Evolutionary conservation across 768 basidiomycete genomes (phyloP), one percentile per base, ranked within the genome.

Genomic region (Kwoniella shandongensis): DNA sequence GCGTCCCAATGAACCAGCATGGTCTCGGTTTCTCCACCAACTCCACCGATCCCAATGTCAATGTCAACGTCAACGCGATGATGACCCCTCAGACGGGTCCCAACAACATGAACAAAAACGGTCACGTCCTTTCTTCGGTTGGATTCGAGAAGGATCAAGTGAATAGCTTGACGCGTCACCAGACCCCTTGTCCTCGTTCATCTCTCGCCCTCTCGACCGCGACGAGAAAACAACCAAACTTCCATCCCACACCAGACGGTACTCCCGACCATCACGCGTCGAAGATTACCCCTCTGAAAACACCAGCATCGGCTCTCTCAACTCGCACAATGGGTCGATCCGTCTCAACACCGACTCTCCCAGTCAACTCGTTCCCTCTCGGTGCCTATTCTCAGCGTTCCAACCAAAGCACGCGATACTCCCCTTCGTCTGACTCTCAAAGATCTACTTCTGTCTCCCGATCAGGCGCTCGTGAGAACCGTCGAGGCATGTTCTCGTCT

Each of bases 291-390:
- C 54, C 36, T 3, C 26, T 51, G 17, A 44, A 42, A 17, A 51
- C 56, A n/a, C 56, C 56, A 8, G 46, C 36, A 1, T 58, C 56
- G 7, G 40, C 36, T 6, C 26, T 58, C 2, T 17, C 56, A 20
- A 44, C 46, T 22, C 48, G 56, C 20, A 58, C 48, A 12, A 58
- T 58, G 56, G 56, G 56, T 44, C 38, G 56, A 51, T 58, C 56
- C 22, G 45, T 58, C 25, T 58, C 56, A 5, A 58, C 56, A 15
- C 56, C 56, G 8, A 51, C 56, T 4, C 32, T 58, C 18, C 46
- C 38, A 12, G 36, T 41, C 17, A 44, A 42, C 38, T 29, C 46
- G 6, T 41, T 57, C 32, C 55, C 55, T 12, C 20, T 30, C 20
- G 36, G 36, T 20, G 17, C 54, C 15, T 42, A 39, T 18, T n/a